Conservation (phyloP, 768 basidiomycete species). For the Termitomyces sp. region DNA sequence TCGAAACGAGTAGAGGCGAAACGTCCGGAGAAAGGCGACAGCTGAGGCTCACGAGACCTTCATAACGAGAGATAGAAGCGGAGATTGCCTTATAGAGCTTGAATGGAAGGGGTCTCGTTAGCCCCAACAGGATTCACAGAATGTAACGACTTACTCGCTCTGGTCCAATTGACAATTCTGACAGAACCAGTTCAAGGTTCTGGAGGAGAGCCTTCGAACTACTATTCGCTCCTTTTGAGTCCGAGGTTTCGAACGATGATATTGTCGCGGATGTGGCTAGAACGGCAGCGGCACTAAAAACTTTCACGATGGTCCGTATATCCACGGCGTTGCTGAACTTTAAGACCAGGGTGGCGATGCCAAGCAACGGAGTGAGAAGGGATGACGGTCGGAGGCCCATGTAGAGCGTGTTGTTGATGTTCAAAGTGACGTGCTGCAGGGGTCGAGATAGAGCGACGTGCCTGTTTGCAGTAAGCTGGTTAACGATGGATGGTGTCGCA, state of each 20-base stretch:
- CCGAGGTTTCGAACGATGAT: slow-evolving; percentile 13
- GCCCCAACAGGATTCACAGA: neutral
- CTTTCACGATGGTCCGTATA: slow-evolving; percentile 38
- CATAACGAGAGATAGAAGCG: slow-evolving; percentile 32
- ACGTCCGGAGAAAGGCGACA: slow-evolving; percentile 15
- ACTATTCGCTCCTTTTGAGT: slow-evolving; percentile 12
- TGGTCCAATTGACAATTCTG: slow-evolving; percentile 16
- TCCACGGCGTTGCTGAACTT: slow-evolving; percentile 35
- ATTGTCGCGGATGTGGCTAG: slow-evolving; percentile 4
- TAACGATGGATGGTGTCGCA: slow-evolving; percentile 28
- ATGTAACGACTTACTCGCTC: slow-evolving; percentile 27
- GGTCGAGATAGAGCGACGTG: slow-evolving; percentile 16
- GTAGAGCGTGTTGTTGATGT: slow-evolving; percentile 39
- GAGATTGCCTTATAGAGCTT: slow-evolving; percentile 35
- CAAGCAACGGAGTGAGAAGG: slow-evolving; percentile 29
- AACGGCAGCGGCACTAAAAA: slow-evolving; percentile 35
- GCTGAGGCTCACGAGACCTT: slow-evolving; percentile 24
- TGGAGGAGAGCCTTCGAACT: slow-evolving; percentile 16
- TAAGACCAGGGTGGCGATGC: slow-evolving; percentile 25
- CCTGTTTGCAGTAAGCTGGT: slow-evolving; percentile 17
- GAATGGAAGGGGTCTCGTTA: neutral
- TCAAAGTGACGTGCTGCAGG: slow-evolving; percentile 28
- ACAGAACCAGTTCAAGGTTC: slow-evolving; percentile 26
- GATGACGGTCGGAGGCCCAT: slow-evolving; percentile 38
- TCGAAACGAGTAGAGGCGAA: neutral